Base-by-base conservation (phyloP, 306 rosid genomes). In the Cucumis melo region DNA sequence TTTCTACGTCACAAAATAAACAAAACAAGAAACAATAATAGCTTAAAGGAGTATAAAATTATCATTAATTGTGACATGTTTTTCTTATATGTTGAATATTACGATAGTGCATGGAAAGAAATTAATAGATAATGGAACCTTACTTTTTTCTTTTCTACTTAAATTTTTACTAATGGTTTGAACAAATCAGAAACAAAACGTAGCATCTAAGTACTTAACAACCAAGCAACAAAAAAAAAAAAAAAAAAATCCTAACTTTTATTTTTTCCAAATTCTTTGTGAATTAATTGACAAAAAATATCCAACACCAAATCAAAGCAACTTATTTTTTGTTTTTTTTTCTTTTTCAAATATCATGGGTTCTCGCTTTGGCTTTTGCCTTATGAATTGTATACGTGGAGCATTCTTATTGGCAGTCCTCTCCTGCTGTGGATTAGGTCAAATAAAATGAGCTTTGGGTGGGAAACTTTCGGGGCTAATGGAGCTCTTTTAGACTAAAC, bases 371-470 rank as follows among this genome's bases (percentile, higher is more conserved):
- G 73, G 42, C 51, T 39, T 68, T 68, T 68, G 34, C 38, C 6
- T 11, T 13, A 44, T 44, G 51, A 44, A 70, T 51, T 48, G 23
- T 74, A 78, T 50, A 59, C 36, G 41, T 84, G 84, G 75, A 41
- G 10, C 42, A 5, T n/a, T 27, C 21, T 73, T 24, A 79, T 79
- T 79, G 81, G 85, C 39, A 54, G 5, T 32, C 42, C 38, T 20
- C 7, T 74, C 7, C 24, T 10, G 64, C 75, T 56, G 46, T 72
- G 81, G 83, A 79, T 81, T 75, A 77, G 85, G 80, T 79, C 78
- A 77, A 84, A 76, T 57, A n/a, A 58, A 77, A 46, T 76, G 78
- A 80, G 75, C 58, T 77, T 51, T 53, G 73, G 82, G 79, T 72
- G 76, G 84, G 84, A 46, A 70, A 48, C 75, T 70, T 70, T 70